Evolutionary conservation across 2,329 filamentous ascomycete species (phyloP), one percentile per base, ranked within the genome.

Genomic region (Metarhizium guizhouense): DNA sequence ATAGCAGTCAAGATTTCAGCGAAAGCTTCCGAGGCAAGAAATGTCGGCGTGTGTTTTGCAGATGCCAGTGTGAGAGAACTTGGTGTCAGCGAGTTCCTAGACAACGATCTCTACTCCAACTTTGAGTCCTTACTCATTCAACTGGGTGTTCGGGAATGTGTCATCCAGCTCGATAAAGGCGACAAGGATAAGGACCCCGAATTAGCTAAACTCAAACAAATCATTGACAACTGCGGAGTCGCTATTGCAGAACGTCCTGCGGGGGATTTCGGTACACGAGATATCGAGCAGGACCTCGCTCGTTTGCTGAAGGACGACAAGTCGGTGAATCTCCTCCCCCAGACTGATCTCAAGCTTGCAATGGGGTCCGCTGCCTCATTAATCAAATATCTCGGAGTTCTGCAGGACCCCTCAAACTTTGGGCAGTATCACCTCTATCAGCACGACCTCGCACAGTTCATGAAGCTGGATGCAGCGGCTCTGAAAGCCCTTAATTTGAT

Each of bases 21-120:
- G n/a, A 95, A 88, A 68, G 89, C 90, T 1, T 82, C 82, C 0
- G 93, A 97, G 69, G 89, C 87, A 6, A 82, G 94, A 49, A 89
- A 82, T 61, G 87, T 99, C 0, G 94, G 94, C 8, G 93, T 99
- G 5, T 97, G 94, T 72, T 99, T 99, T 68, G 95, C 94, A 7
- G 94, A 99, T 76, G 94, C 95, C 1, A 96, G 90, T 62, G 93
- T 97, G 30, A 82, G 94, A 53, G 94, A 99, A 74, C 80, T 99
- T 2, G 94, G 94, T 8, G 91, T 99, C 54, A 96, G 90, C 76
- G 95, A 99, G 68, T 99, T 99, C 62, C 82, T 96, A n/a, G 94
- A 99, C 77, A 99, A 97, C 67, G 94, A 99, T 68, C 79, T 96
- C 10, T 99, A 95, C 74, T 97, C 93, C 53, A 99, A 99, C 70